Percentiles rank a stretch among this genome's conserved stretches.
Evolutionary conservation across 176 grass and related monocot genomes (phyloP).

Genomic region (Triticum dicoccoides): DNA sequence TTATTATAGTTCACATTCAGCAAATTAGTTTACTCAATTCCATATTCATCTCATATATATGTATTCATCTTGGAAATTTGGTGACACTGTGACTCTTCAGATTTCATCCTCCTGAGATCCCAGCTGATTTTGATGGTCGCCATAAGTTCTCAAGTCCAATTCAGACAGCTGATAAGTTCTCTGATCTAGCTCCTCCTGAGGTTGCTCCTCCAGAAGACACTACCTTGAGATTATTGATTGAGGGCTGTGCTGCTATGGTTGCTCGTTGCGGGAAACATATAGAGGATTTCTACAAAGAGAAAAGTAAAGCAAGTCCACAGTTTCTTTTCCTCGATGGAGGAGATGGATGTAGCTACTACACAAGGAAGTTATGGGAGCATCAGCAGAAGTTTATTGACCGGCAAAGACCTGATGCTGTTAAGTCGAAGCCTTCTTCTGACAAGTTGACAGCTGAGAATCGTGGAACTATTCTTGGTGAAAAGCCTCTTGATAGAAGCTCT

Average conservation of each 20-base stretch:
- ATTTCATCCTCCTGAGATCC: slow-evolving; percentile 76
- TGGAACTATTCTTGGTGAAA: slow-evolving; percentile 95
- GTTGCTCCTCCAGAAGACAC: slow-evolving; percentile 77
- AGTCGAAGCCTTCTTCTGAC: slow-evolving; percentile 50
- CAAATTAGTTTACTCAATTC: slow-evolving; percentile 9
- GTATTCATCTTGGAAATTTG: not conserved
- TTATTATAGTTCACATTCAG: not conserved
- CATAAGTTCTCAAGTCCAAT: slow-evolving; percentile 70
- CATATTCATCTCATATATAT: not conserved
- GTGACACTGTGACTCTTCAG: slow-evolving; percentile 42
- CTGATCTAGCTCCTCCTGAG: slow-evolving; percentile 64
- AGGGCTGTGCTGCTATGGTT: slow-evolving; percentile 82
- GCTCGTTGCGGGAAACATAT: slow-evolving; percentile 89
- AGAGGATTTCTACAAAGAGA: slow-evolving; percentile 95
- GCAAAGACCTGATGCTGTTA: slow-evolving; percentile 30
- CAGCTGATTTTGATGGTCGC: slow-evolving; percentile 66
- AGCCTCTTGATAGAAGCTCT: slow-evolving; percentile 67
- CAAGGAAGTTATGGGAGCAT: slow-evolving; percentile 84
- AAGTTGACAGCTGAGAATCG: slow-evolving; percentile 82
- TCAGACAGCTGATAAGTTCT: slow-evolving; percentile 41
- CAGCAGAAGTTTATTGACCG: slow-evolving; percentile 64
- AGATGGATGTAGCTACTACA: slow-evolving; percentile 78
- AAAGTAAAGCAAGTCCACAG: slow-evolving; percentile 67
- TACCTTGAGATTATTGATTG: slow-evolving; percentile 72
- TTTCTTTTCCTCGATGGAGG: slow-evolving; percentile 82